Conservation (phyloP, 2,329 filamentous ascomycete genomes). For the Ophiostoma quercus region DNA sequence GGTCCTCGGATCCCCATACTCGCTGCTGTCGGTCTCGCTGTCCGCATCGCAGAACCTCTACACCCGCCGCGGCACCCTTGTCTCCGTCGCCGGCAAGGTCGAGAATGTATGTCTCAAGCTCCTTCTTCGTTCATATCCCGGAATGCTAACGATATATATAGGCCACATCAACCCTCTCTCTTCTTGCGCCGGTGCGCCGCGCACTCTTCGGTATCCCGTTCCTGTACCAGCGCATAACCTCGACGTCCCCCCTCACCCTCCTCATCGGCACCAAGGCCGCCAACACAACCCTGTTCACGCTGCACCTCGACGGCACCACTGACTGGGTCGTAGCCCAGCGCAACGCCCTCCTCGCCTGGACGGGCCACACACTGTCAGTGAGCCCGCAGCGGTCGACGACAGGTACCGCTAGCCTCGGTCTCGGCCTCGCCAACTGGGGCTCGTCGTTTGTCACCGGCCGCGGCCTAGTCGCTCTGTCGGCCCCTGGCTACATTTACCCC, state of each 20-base stretch:
- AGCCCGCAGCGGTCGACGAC: slow-evolving; percentile 56
- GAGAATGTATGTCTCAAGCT: slow-evolving; percentile 63
- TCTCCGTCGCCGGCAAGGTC: slow-evolving; percentile 81
- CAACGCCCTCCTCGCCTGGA: slow-evolving; percentile 91
- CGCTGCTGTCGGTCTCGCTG: slow-evolving; percentile 85
- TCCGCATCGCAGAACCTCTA: slow-evolving; percentile 92
- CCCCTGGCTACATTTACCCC: slow-evolving; percentile 85
- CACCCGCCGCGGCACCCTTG: slow-evolving; percentile 83
- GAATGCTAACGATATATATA: slow-evolving; percentile 34
- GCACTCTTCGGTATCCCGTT: slow-evolving; percentile 83
- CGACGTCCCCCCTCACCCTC: slow-evolving; percentile 80
- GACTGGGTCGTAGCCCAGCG: slow-evolving; percentile 93
- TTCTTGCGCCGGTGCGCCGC: slow-evolving; percentile 78
- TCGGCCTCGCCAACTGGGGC: slow-evolving; percentile 85
- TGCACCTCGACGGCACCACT: slow-evolving; percentile 86
- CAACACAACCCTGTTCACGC: slow-evolving; percentile 76
- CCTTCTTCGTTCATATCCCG: background rate
- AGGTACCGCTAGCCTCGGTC: slow-evolving; percentile 35
- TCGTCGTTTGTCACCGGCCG: slow-evolving; percentile 82
- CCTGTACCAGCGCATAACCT: slow-evolving; percentile 85
- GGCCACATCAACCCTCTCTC: slow-evolving; percentile 82
- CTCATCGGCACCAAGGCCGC: slow-evolving; percentile 83
- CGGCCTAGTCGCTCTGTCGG: slow-evolving; percentile 76
- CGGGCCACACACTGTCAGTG: slow-evolving; percentile 75
- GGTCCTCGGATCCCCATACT: slow-evolving; percentile 85